A percentile compares a stretch with the other conserved stretches of the same genome.
These are phyloP conservation scores for Metschnikowia chrysomelidarum DNA, from an alignment of 805 yeast genomes.

Conservation along the genomic window DNA sequence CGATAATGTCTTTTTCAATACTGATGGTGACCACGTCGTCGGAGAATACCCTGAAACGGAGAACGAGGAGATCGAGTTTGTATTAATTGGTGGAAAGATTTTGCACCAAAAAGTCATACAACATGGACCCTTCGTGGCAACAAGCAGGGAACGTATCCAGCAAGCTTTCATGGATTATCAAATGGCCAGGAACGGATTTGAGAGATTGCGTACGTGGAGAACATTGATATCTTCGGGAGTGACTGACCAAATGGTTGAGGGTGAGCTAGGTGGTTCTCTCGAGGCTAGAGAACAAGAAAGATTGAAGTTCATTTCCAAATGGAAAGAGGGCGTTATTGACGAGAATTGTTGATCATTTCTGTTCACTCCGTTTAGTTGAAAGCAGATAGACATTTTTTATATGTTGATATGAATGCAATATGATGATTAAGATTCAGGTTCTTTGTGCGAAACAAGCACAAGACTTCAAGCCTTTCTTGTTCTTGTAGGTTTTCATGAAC, in stretches of 20 bases:
- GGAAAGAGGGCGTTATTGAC: slow-evolving; percentile 12
- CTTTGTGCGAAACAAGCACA: too few relatives aligned
- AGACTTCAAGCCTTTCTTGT: too few relatives aligned
- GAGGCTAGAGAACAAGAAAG: slow-evolving; percentile 29
- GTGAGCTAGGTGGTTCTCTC: slow-evolving; percentile 34
- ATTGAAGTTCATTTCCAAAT: slow-evolving; percentile 9
- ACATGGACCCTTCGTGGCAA: slow-evolving; percentile 89
- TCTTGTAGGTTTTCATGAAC: too few relatives aligned
- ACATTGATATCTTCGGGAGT: slow-evolving; percentile 46
- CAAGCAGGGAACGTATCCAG: slow-evolving; percentile 60
- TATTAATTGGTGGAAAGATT: slow-evolving; percentile 72
- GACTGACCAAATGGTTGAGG: slow-evolving; percentile 40
- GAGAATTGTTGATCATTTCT: slow-evolving; percentile 2
- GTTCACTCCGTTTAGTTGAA: neutral
- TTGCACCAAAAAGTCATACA: slow-evolving; percentile 77
- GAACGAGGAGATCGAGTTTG: slow-evolving; percentile 53
- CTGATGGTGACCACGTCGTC: slow-evolving; percentile 60
- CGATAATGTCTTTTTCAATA: slow-evolving; percentile 61
- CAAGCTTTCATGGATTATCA: slow-evolving; percentile 75
- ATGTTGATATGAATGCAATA: too few relatives aligned
- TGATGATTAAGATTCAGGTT: too few relatives aligned
- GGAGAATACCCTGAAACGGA: slow-evolving; percentile 45
- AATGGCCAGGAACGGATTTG: slow-evolving; percentile 65
- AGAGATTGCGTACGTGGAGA: slow-evolving; percentile 60
- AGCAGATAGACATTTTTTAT: too few relatives aligned